Evolutionary conservation across 164 flowering plant genomes (phyloP), one percentile per base, ranked within the genome.

Genomic region (Aristolochia californica): DNA sequence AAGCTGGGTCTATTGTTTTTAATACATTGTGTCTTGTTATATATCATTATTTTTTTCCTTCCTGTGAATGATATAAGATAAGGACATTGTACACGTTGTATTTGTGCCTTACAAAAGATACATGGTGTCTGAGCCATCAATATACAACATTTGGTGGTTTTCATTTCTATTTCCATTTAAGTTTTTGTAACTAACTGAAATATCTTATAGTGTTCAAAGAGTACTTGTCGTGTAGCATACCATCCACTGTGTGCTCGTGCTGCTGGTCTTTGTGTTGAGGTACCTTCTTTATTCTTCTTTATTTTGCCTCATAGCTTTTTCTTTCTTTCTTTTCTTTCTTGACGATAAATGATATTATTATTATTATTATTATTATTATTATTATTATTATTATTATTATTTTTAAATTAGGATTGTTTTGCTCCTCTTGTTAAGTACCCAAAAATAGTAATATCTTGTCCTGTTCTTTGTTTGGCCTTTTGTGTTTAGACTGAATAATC

Each of bases 231-330:
- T 43, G 91, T 83, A 43, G 96, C 99, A 26, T 94, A 90, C 67
- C 99, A 94, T 80, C 97, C 99, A 57, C 96, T 94, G n/a, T 94
- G 99, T 77, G 99, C 99, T 45, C 95, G 99, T 72, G 99, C 88
- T 66, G 96, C 99, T 66, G 99, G 90, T 54, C 84, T 84, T 58
- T 94, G 99, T 75, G 95, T 88, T 58, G 97, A 94, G 97, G 99
- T 94, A 74, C 27, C 22, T 55, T 48, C 45, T 10, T 44, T 20
- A 22, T 28, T 28, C 58, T 55, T 54, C 16, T 28, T 43, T 28
- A 26, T 15, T 16, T 30, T 23, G 27, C 28, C 14, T 26, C 34
- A 23, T 28, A 14, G 15, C 43, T 54, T 22, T 22, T 24, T 25
- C 21, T 28, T 43, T 13, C 23, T 49, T 22, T 27, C 26, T 59